Percentiles rank a stretch among this genome's conserved stretches.
phyloP scores from a whole-genome alignment of 345 rosid genomes.

The Eucalyptus globulus region DNA sequence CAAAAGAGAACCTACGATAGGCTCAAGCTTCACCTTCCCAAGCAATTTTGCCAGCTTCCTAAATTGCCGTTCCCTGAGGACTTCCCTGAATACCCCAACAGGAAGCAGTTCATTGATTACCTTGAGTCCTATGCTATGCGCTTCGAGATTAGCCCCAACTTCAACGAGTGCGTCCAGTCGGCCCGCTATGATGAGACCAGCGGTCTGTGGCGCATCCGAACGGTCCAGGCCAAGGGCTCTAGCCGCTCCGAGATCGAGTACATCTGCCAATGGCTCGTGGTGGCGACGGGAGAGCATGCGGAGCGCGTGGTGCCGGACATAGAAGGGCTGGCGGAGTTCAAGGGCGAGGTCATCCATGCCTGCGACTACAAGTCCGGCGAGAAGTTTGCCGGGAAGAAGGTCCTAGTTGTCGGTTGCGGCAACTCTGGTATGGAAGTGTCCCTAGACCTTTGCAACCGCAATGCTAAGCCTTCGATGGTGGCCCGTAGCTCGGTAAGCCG shows the following conservation, averaged over 20 bases:
- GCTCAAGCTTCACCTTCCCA: conserved; percentile 43
- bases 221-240: not conserved
- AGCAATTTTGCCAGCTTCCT: conserved; percentile 41
- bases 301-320: conserved; percentile 35
- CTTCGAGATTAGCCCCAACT: conserved; percentile 20
- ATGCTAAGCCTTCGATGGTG: conserved; percentile 35
- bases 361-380: conserved; percentile 27
- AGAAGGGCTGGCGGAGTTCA: conserved; percentile 25
- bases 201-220: conserved; percentile 34
- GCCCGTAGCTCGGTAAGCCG: conserved; percentile 24
- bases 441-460: conserved; percentile 34
- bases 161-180: conserved; percentile 23
- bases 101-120: conserved; percentile 28
- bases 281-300: conserved; percentile 44
- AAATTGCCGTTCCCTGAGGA: conserved; percentile 31
- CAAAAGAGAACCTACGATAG: conserved; percentile 35
- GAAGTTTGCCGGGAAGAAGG: conserved; percentile 16
- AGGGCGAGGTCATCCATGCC: conserved; percentile 25
- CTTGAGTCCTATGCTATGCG: conserved; percentile 27
- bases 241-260: conserved; percentile 19
- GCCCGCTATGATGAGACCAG: conserved; percentile 19
- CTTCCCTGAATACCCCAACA: conserved; percentile 24
- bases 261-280: conserved; percentile 41
- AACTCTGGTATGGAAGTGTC: conserved; percentile 53
- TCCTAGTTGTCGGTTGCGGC: conserved; percentile 48